Base-by-base conservation (phyloP, 1,139 yeast genomes). In the Yamadazyma conglobata region DNA sequence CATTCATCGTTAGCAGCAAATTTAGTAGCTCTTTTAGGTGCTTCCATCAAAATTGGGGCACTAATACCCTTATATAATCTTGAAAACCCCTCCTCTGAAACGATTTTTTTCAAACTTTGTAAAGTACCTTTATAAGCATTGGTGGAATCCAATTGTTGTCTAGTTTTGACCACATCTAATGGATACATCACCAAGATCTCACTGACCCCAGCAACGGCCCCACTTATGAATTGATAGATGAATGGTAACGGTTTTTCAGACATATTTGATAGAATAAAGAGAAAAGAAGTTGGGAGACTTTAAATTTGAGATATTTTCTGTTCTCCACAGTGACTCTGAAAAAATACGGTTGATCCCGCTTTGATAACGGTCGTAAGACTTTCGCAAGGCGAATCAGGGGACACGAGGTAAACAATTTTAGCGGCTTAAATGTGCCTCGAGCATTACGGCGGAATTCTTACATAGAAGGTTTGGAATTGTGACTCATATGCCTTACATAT, bases 121-220 rank as follows among this genome's bases (percentile, higher is more conserved):
- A 88, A 50, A 51, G 94, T 86, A 49, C 96, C 96, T 32, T 66
- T 70, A 64, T 89, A 89, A 35, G 74, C 76, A 30, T 76, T 77
- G 35, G 76, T 73, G 24, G 76, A 72, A 36, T 79, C 86, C 54
- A 93, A 73, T 63, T 91, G 99, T 63, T 91, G 91, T 63, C 98
- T 79, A 25, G 98, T 93, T 72, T 91, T 93, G 54, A 93, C 96
- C 42, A 91, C 96, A 59, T 93, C 98, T 52, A 91, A 70, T 28
- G 99, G 99, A 58, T 91, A 91, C 98, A 91, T 91, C 44, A 88
- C 91, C 54, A 91, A 72, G 58, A 93, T 87, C 70, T 91, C 99
- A 16, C 96, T 87, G 41, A 91, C 88, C 44, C 99, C 98, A 42
- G 99, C 99, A 52, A 89, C 74, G 48, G 98, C 98, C 37, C 98